phyloP scores from a whole-genome alignment of 2,329 filamentous ascomycete species.

The Hymenoscyphus fraxineus region DNA sequence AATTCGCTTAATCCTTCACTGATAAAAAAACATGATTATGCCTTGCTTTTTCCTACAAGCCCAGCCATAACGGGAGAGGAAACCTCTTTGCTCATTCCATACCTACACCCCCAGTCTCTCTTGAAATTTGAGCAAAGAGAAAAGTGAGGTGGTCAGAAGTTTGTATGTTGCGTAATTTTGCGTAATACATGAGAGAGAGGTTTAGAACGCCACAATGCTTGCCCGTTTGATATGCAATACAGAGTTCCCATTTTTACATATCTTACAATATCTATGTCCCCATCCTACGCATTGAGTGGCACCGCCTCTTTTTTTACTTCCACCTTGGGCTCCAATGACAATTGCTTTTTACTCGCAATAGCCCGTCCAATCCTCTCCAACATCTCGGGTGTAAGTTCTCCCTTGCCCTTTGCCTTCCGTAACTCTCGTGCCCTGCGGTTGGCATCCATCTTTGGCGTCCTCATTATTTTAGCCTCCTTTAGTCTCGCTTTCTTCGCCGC shows the following conservation, averaged over 20 bases:
- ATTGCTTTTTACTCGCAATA: slow-evolving; percentile 30
- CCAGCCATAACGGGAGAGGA: too few species aligned
- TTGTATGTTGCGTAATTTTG: too few species aligned
- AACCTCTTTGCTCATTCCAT: too few species aligned
- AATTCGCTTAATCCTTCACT: too few species aligned
- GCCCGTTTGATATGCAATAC: neutral
- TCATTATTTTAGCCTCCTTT: slow-evolving; percentile 28
- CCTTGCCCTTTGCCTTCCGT: slow-evolving; percentile 28
- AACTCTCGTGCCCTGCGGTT: slow-evolving; percentile 29
- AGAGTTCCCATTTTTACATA: slow-evolving; percentile 25
- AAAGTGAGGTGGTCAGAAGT: too few species aligned
- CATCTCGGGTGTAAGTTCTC: slow-evolving; percentile 31
- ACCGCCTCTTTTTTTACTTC: slow-evolving; percentile 1
- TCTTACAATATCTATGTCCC: slow-evolving; percentile 24
- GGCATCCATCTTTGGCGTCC: slow-evolving; percentile 33
- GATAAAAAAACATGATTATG: too few species aligned
- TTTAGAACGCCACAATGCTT: neutral
- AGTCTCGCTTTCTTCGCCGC: slow-evolving; percentile 38
- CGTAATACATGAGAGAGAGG: neutral
- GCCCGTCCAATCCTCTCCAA: slow-evolving; percentile 33
- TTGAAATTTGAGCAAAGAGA: too few species aligned
- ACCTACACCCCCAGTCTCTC: too few species aligned
- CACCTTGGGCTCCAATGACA: slow-evolving; percentile 18
- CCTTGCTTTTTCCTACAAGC: too few species aligned
- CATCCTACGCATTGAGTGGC: slow-evolving; percentile 15